phyloP scores from a whole-genome alignment of 768 basidiomycete species.

The Lactifluus subvellereus region DNA sequence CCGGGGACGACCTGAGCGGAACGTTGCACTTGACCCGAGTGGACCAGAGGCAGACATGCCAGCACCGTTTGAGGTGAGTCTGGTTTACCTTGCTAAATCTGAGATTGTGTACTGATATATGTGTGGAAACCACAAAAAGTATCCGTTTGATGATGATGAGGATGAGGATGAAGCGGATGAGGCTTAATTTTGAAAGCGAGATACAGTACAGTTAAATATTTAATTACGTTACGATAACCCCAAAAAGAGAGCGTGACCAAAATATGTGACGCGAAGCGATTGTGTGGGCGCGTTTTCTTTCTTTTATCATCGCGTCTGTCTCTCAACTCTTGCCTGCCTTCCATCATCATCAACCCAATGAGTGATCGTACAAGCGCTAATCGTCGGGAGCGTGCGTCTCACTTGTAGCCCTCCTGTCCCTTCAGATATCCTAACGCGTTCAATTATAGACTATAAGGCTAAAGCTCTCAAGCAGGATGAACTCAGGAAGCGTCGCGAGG shows the following conservation, averaged over 20 bases:
- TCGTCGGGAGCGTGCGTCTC: slow-evolving; percentile 23
- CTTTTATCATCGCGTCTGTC: slow-evolving; percentile 13
- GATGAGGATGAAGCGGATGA: slow-evolving; percentile 31
- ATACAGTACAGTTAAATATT: too few species aligned
- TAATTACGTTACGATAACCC: too few species aligned
- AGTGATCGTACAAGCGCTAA: slow-evolving; percentile 20
- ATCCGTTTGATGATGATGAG: slow-evolving; percentile 71
- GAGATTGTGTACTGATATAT: slow-evolving; percentile 25
- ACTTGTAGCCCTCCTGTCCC: neutral
- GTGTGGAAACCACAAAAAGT: slow-evolving; percentile 37
- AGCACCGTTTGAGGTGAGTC: slow-evolving; percentile 75
- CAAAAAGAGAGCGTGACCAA: slow-evolving; percentile 3
- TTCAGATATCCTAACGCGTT: slow-evolving; percentile 34
- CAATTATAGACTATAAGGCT: slow-evolving; percentile 73
- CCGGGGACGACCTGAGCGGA: slow-evolving; percentile 28
- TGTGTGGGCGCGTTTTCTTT: slow-evolving; percentile 3
- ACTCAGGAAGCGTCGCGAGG: slow-evolving; percentile 92
- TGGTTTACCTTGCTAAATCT: neutral
- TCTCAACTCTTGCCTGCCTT: slow-evolving; percentile 4
- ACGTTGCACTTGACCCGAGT: slow-evolving; percentile 66
- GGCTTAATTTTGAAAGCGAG: neutral
- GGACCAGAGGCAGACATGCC: slow-evolving; percentile 72
- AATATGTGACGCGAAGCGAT: slow-evolving; percentile 9
- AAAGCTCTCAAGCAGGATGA: slow-evolving; percentile 89
- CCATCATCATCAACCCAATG: slow-evolving; percentile 18